Evolutionary conservation across 768 basidiomycete species (phyloP), one percentile per base, ranked within the genome.

Genomic region (Phylloporus sp.): DNA sequence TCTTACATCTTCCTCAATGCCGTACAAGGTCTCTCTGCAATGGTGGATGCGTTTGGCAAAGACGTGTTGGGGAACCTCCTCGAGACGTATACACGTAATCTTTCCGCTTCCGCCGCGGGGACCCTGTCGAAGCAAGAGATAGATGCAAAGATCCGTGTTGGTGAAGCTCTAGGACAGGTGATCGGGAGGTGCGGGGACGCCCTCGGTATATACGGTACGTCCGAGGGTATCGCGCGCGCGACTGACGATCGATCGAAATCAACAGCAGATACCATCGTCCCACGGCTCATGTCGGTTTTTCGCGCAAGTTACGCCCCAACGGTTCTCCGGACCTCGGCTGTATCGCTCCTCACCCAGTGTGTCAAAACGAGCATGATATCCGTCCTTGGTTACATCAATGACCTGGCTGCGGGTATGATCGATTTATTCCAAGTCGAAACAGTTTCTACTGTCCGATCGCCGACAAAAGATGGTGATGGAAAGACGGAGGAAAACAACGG

Each of bases 1-100:
- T 91, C 90, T n/a, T 97, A 92, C 64, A 81, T 97, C 44, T 97
- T 91, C 60, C 71, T 97, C 42, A 92, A 92, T 59, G 92, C 88
- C 1, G 85, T 95, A 13, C 90, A 93, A 57, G 94, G 94, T 0
- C 74, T 98, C 1, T 79, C 84, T n/a, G 81, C 78, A 5, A 83
- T 97, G 78, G 91, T 86, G 0, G 84, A 92, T 56, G 73, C 72
- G 2, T 80, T 82, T 49, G 65, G 64, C 20, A 78, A 76, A 52
- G 84, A 90, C 10, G 82, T 93, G 11, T 63, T 94, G 8, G 70
- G 71, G 46, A 69, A 73, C 5, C 71, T 96, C 21, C 67, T 91
- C n/a, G 72, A 74, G 22, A 74, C 79, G 13, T 96, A 96, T 58
- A 65, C 75, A 1, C 76, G 75, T 46, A 79, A 79, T 7, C 64